Evolutionary conservation across 495 filamentous ascomycete genomes (phyloP), one percentile per base, ranked within the genome.

Genomic region (Melanomma pulvis-pyrius): DNA sequence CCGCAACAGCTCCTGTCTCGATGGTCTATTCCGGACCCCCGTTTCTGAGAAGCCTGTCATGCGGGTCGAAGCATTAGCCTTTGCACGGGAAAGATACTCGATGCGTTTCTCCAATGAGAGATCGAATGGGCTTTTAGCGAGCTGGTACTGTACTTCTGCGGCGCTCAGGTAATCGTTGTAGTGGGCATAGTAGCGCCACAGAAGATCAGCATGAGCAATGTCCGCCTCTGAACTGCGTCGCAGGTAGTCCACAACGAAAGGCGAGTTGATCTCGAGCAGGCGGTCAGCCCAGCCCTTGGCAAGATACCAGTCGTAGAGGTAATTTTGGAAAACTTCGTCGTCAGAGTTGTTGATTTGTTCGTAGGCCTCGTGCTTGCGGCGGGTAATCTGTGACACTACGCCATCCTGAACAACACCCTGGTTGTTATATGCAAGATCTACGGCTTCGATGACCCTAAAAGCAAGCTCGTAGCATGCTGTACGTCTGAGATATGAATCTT

Each of bases 221-320:
- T 89, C 85, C 4, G 86, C 84, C 1, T 77, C 74, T 2, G 90
- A 87, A 48, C 89, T 88, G 51, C 88, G 85, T 65, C 89, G 80
- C 2, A 99, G 85, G 74, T 96, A 99, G n/a, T 84, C 87, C 26
- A 93, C 85, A 32, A 98, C 91, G 71, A 90, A 90, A 0, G 87
- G 83, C 13, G 94, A 96, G 56, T 91, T 81, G 39, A 92, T 89
- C 50, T 87, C 86, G 9, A 99, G 85, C 39, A 99, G 82, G 3
- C 91, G 87, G 57, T 98, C 91, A 26, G 80, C 87, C 85, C 90
- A 91, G 36, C 88, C 87, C 73, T 92, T 88, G 34, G 82, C 76
- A 46, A 97, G 83, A 75, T 98, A 97, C 96, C 96, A 99, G 63
- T 97, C 94, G 74, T 97, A 99, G 55, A 99, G 82, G 68, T 92